Conservation (phyloP, 176 grass and related monocot species). For the Aegilops tauschii region DNA sequence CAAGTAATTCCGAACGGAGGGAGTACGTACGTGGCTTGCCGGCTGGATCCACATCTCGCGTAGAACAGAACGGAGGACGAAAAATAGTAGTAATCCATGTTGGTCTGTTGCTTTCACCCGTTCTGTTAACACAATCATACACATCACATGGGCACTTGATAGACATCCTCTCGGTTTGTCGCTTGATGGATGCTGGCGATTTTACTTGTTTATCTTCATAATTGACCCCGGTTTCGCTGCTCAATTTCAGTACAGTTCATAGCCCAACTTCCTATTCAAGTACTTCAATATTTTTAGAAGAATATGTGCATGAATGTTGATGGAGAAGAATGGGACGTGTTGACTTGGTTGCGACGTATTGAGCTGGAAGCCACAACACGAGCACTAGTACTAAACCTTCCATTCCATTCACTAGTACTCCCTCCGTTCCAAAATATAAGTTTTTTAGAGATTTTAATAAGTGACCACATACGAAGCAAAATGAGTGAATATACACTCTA, state of each 20-base stretch:
- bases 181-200: background rate
- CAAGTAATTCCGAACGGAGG: too few species aligned
- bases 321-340: background rate
- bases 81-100: background rate
- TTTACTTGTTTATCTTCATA: background rate
- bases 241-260: background rate
- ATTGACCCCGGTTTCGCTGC: background rate
- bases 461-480: too few species aligned
- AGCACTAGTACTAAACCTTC: slow-evolving; percentile 11
- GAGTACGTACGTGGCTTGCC: background rate
- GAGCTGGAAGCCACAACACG: slow-evolving; percentile 36
- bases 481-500: too few species aligned
- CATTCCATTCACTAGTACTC: background rate
- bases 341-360: background rate
- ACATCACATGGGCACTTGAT: background rate
- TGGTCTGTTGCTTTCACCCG: background rate
- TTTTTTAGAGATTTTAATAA: too few species aligned
- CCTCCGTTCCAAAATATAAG: too few species aligned
- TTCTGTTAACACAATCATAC: background rate
- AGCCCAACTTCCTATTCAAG: too few species aligned
- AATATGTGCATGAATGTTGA: background rate
- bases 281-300: too few species aligned
- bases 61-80: background rate
- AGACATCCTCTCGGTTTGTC: background rate
- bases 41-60: background rate